phyloP scores from a whole-genome alignment of 148 eudicot genomes.

The Spergularia marina region DNA sequence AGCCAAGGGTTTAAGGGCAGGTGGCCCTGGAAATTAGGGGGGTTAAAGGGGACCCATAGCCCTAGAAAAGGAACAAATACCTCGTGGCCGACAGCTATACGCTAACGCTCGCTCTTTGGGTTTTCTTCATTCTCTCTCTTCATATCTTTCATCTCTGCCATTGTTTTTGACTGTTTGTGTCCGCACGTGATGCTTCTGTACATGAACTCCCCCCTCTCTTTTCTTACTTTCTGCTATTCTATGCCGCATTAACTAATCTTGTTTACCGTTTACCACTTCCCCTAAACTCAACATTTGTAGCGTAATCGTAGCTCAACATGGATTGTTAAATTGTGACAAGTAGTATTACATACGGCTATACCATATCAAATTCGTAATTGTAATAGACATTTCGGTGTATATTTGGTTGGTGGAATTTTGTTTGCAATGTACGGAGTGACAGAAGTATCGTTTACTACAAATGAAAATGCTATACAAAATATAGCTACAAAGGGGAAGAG shows the following conservation, averaged over 20 bases:
- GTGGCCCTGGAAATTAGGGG: constrained; percentile 11
- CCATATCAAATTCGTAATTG: too few relatives aligned
- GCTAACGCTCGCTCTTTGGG: constrained; percentile 20
- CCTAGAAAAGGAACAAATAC: constrained; percentile 12
- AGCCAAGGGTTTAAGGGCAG: not conserved
- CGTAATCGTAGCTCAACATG: too few relatives aligned
- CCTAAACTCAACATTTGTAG: too few relatives aligned
- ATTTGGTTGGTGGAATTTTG: too few relatives aligned
- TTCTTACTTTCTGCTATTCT: constrained; percentile 13
- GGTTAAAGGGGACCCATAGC: not conserved
- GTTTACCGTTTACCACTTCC: constrained; percentile 2
- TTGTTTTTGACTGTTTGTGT: constrained; percentile 13
- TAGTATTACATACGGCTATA: too few relatives aligned
- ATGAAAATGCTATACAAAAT: too few relatives aligned
- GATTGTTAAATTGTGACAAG: too few relatives aligned
- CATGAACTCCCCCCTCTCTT: not conserved
- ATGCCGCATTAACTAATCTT: constrained; percentile 16
- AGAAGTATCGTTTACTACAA: too few relatives aligned
- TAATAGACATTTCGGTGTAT: too few relatives aligned
- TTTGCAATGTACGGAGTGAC: too few relatives aligned
- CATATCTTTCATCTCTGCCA: too few relatives aligned
- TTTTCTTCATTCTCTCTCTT: not conserved
- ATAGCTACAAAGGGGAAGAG: too few relatives aligned
- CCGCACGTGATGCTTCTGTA: constrained; percentile 25
- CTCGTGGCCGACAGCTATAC: constrained; percentile 42